These are phyloP conservation scores for Neurospora sp. DNA, from an alignment of 495 filamentous ascomycete genomes.

Conservation along the genomic window DNA sequence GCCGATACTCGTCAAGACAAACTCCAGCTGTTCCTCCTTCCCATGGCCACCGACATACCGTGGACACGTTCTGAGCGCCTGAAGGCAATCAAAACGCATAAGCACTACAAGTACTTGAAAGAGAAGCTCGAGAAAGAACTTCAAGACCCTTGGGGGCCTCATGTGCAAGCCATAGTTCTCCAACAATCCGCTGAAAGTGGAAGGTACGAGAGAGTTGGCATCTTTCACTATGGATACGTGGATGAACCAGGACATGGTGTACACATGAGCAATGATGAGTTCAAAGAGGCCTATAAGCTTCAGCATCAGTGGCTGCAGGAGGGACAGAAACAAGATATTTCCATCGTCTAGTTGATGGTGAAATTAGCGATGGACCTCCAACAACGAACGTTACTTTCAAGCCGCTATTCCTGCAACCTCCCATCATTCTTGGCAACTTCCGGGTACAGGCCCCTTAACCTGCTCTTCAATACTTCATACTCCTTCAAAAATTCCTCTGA, in stretches of 20 bases:
- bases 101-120: neutral
- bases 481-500: slow-evolving; percentile 30
- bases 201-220: neutral
- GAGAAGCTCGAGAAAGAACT: neutral
- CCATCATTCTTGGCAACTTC: neutral
- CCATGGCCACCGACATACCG: neutral
- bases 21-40: neutral
- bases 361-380: neutral
- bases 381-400: neutral
- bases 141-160: neutral
- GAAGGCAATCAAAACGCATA: neutral
- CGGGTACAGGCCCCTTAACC: slow-evolving; percentile 3
- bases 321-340: neutral
- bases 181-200: neutral
- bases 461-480: slow-evolving; percentile 10
- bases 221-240: neutral
- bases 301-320: neutral
- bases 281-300: neutral
- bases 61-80: neutral
- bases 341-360: neutral
- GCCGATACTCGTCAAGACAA: neutral
- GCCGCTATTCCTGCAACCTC: neutral
- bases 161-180: neutral
- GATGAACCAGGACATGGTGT: neutral
- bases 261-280: neutral